phyloP scores from a whole-genome alignment of 768 basidiomycete species.

The Tephrocybe sp. region DNA sequence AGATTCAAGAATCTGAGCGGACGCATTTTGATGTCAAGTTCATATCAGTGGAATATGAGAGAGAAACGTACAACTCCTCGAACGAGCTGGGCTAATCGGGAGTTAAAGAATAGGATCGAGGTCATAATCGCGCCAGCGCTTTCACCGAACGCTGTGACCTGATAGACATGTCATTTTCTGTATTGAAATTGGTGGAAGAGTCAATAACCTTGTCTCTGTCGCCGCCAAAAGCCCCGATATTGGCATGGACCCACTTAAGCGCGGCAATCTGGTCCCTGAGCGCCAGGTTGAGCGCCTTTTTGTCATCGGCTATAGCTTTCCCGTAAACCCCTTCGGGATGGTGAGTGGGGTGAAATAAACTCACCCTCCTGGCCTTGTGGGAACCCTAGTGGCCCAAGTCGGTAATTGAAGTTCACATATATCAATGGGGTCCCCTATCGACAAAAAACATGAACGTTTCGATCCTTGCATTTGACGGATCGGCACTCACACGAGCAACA shows the following conservation, averaged over 20 bases:
- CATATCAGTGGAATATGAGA: not conserved
- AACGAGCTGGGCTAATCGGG: slow-evolving; percentile 24
- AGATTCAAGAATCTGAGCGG: slow-evolving; percentile 41
- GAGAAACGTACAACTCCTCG: slow-evolving; percentile 28
- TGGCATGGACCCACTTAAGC: slow-evolving; percentile 49
- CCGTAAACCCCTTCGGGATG: not conserved
- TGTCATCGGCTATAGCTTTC: slow-evolving; percentile 23
- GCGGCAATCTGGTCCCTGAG: slow-evolving; percentile 40
- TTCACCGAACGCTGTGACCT: slow-evolving; percentile 48
- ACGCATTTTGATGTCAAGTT: not conserved
- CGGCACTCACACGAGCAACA: slow-evolving; percentile 19
- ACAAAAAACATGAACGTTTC: not conserved
- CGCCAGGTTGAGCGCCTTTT: slow-evolving; percentile 37
- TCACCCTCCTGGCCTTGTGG: slow-evolving; percentile 34
- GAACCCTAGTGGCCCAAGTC: slow-evolving; percentile 50
- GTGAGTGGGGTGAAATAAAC: not conserved
- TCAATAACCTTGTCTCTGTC: slow-evolving; percentile 39
- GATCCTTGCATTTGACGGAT: slow-evolving; percentile 32
- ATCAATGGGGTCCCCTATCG: slow-evolving; percentile 40
- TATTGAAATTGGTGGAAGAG: too few species aligned
- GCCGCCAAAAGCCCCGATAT: slow-evolving; percentile 60
- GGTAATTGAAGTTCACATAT: slow-evolving; percentile 51
- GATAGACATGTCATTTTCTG: too few species aligned
- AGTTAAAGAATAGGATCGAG: slow-evolving; percentile 34
- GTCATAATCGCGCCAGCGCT: slow-evolving; percentile 49